A percentile compares a stretch with the other conserved stretches of the same genome.
These are phyloP conservation scores for Purpureocillium takamizusanense DNA, from an alignment of 2,329 filamentous ascomycete species.

Conservation along the genomic window DNA sequence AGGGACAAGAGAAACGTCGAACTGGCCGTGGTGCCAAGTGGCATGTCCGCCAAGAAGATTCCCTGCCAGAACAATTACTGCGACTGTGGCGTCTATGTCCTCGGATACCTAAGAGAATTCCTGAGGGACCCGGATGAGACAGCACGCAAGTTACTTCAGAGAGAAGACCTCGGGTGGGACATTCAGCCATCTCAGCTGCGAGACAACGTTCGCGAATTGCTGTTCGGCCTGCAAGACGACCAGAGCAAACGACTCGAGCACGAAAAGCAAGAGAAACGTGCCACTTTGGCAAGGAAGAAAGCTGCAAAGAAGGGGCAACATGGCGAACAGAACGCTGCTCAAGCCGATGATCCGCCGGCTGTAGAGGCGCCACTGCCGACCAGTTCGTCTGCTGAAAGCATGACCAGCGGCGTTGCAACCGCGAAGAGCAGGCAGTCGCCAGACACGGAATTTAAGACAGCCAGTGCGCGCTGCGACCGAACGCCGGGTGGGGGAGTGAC, in stretches of 20 bases:
- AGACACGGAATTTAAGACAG: too few relatives aligned
- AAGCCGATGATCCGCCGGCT: background rate
- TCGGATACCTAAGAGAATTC: constrained; percentile 80
- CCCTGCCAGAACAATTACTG: constrained; percentile 76
- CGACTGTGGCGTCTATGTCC: constrained; percentile 82
- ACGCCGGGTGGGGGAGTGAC: too few relatives aligned
- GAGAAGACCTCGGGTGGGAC: constrained; percentile 38
- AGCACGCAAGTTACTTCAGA: constrained; percentile 54
- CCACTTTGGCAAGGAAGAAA: constrained; percentile 16
- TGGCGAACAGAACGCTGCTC: constrained; percentile 5
- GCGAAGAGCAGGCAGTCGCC: too few relatives aligned
- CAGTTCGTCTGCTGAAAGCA: too few relatives aligned
- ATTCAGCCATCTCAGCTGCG: constrained; percentile 55
- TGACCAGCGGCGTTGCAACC: too few relatives aligned
- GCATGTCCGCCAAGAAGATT: constrained; percentile 64
- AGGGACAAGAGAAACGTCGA: constrained; percentile 44
- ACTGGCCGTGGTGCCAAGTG: constrained; percentile 26
- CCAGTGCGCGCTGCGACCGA: too few relatives aligned
- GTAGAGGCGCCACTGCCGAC: too few relatives aligned
- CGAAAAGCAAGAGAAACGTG: constrained; percentile 23
- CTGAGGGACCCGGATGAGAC: constrained; percentile 65
- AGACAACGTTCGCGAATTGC: constrained; percentile 51
- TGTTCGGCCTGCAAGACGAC: constrained; percentile 53
- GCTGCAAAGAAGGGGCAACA: constrained; percentile 1
- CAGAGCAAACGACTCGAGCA: constrained; percentile 37